A percentile compares a stretch with the other conserved stretches of the same genome.
These are phyloP conservation scores for Tricholomella constricta DNA, from an alignment of 768 basidiomycete species.

Conservation along the genomic window DNA sequence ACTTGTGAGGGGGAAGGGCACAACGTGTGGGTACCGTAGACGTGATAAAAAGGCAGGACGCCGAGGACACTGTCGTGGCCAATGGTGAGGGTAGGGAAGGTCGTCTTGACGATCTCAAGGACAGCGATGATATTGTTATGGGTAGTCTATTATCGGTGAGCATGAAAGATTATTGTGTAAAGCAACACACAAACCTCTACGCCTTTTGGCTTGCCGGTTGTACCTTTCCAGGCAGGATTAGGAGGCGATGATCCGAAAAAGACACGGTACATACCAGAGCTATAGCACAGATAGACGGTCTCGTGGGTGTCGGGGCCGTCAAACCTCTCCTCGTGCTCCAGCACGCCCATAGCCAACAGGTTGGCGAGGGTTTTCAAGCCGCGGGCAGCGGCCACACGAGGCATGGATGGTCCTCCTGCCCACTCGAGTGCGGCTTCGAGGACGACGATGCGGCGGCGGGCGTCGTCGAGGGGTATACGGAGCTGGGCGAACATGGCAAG, in stretches of 20 bases:
- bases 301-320: constrained; percentile 54
- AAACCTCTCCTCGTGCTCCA: constrained; percentile 56
- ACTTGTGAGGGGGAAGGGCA: too few species aligned
- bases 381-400: neutral
- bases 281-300: constrained; percentile 68
- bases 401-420: constrained; percentile 39
- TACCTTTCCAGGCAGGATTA: constrained; percentile 44
- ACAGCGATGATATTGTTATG: constrained; percentile 69
- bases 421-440: constrained; percentile 51
- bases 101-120: constrained; percentile 47
- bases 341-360: constrained; percentile 40
- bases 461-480: constrained; percentile 49
- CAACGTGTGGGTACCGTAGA: constrained; percentile 46
- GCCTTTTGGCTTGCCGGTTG: constrained; percentile 79
- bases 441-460: constrained; percentile 57
- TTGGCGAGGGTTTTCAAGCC: constrained; percentile 20
- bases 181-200: constrained; percentile 39
- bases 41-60: constrained; percentile 61
- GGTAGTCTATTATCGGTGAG: constrained; percentile 46
- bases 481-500: constrained; percentile 55
- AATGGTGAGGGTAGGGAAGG: constrained; percentile 42
- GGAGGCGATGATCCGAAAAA: neutral
- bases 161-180: too few species aligned
- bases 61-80: constrained; percentile 58
- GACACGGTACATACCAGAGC: constrained; percentile 30